Evolutionary conservation across 441 rosid genomes (phyloP), one percentile per base, ranked within the genome.

Genomic region (Corymbia citriodora): DNA sequence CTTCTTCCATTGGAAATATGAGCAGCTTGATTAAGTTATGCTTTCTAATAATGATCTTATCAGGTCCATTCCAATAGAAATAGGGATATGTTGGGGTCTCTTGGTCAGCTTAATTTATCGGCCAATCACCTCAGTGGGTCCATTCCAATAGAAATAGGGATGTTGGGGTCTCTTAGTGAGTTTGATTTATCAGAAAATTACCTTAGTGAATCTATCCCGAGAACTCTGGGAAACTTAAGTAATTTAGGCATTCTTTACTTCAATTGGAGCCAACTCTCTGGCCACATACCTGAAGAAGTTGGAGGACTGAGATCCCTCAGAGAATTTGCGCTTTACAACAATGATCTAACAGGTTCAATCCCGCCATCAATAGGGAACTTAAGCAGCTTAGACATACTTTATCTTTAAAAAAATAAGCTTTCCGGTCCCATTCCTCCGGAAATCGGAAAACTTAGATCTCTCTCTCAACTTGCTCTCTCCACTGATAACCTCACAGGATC

Each of bases 31-130:
- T 2, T 2, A 13, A 29, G 18, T 63, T 63, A 63, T 3, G 16
- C 70, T 63, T 27, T 7, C 0, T 4, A 1, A 29, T 0, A 63
- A 93, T 72, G 4, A 55, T 6, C 57, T 93, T 4, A 59, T 23
- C 1, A 90, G 89, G n/a, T 48, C 86, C 59, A 90, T 93, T 87
- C 93, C 94, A 2, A 70, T 45, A 14, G 72, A 63, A 63, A 63
- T 29, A 7, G 72, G 72, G 2, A 63, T 29, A 63, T 29, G 72
- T 11, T 63, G 72, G 5, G 1, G 72, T 63, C 72, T 7, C 72
- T 63, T 0, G 2, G 31, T 6, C 2, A 63, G 5, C 72, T 63
- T 14, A 18, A 1, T 63, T 63, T 63, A 7, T 63, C 72, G 29
- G 0, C 0, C 0, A 63, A 63, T 63, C 7, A 63, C 33, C 33